Percentiles rank a stretch among this genome's conserved stretches.
Conservation (phyloP, 768 basidiomycete species). For the Boletus subparvulus region DNA sequence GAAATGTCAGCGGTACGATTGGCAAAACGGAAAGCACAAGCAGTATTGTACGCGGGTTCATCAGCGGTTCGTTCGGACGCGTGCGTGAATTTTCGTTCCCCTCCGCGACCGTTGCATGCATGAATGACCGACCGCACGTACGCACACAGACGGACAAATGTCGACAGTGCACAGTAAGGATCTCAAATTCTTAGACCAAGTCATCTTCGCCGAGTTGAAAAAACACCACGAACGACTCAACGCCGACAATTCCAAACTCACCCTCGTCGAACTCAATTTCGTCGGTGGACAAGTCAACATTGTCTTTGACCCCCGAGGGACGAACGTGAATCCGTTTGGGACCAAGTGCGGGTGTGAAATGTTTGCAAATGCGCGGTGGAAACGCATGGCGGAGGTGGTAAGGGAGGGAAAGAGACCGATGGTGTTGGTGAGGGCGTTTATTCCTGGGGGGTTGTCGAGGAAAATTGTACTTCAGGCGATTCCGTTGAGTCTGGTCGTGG, state of each 20-base stretch:
- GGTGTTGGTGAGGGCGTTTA: slow-evolving; percentile 28
- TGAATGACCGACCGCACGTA: neutral
- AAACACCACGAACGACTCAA: slow-evolving; percentile 17
- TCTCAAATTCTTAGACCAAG: slow-evolving; percentile 26
- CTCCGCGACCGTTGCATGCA: neutral
- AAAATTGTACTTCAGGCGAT: slow-evolving; percentile 29
- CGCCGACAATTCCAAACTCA: slow-evolving; percentile 15
- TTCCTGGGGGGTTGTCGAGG: slow-evolving; percentile 28
- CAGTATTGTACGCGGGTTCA: slow-evolving; percentile 24
- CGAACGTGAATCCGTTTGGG: slow-evolving; percentile 24
- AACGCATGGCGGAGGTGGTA: slow-evolving; percentile 17
- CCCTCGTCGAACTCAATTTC: slow-evolving; percentile 29
- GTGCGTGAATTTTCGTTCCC: slow-evolving; percentile 8
- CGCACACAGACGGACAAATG: slow-evolving; percentile 23
- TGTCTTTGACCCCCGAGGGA: slow-evolving; percentile 23
- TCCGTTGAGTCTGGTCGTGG: slow-evolving; percentile 19
- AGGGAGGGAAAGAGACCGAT: slow-evolving; percentile 11
- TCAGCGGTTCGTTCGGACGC: slow-evolving; percentile 15
- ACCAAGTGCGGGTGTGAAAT: slow-evolving; percentile 26
- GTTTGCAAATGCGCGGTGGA: slow-evolving; percentile 26
- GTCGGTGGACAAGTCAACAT: slow-evolving; percentile 5
- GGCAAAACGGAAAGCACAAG: slow-evolving; percentile 29
- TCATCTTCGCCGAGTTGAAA: slow-evolving; percentile 27
- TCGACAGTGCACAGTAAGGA: slow-evolving; percentile 24
- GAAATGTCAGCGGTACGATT: slow-evolving; percentile 29